Evolutionary conservation across 352 stramenopile genomes (phyloP).

Genomic region (Globisporangium middletonii): DNA sequence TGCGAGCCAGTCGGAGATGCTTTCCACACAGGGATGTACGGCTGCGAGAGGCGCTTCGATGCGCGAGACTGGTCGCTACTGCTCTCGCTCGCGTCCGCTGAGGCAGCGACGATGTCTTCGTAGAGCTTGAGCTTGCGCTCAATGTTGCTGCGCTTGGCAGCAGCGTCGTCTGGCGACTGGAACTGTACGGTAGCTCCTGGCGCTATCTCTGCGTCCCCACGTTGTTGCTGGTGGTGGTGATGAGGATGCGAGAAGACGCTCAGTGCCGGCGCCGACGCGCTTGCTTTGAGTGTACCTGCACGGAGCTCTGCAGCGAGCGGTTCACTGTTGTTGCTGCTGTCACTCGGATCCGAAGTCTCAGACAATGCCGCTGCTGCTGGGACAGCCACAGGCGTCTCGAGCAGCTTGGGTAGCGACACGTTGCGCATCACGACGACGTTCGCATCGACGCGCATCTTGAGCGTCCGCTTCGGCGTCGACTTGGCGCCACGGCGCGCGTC

Average conservation of each 20-base stretch:
- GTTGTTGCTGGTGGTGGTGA: not conserved
- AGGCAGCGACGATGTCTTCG: slow-evolving; percentile 24
- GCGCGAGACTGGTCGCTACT: not conserved
- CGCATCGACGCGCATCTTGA: slow-evolving; percentile 4
- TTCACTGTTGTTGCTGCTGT: not conserved
- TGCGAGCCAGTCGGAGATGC: not conserved
- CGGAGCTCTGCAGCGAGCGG: not conserved
- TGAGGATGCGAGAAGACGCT: not conserved
- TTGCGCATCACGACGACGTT: slow-evolving; percentile 11
- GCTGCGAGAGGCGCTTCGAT: slow-evolving; percentile 8
- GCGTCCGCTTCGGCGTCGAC: slow-evolving; percentile 29
- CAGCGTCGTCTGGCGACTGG: slow-evolving; percentile 1
- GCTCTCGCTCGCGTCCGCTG: not conserved
- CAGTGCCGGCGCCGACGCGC: slow-evolving; percentile 20
- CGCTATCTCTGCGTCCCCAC: not conserved
- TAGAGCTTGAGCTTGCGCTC: slow-evolving; percentile 54
- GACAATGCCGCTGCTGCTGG: not conserved
- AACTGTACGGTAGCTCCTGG: not conserved
- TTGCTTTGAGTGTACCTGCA: slow-evolving; percentile 2
- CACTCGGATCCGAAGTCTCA: not conserved
- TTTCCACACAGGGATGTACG: slow-evolving; percentile 3
- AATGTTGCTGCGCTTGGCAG: slow-evolving; percentile 34
- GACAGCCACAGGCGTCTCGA: not conserved
- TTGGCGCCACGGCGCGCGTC: slow-evolving; percentile 17
- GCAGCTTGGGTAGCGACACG: slow-evolving; percentile 34